Evolutionary conservation across 2,329 filamentous ascomycete genomes (phyloP).

Genomic region (Zymoseptoria brevis): DNA sequence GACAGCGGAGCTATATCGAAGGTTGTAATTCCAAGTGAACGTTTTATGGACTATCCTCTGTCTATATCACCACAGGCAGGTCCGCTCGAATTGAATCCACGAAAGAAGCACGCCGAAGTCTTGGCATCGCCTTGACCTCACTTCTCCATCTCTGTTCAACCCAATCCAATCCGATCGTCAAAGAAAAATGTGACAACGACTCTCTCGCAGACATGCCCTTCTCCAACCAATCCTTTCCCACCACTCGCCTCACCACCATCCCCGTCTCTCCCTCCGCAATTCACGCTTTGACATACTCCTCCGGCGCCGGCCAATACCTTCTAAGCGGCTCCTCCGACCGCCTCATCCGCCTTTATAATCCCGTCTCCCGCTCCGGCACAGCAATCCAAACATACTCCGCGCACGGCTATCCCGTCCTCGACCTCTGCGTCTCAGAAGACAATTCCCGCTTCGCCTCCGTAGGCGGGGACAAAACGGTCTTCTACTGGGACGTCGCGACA

Average conservation of each 20-base stretch:
- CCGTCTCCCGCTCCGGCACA: slow-evolving; percentile 42
- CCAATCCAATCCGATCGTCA: not conserved
- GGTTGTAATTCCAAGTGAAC: slow-evolving; percentile 9
- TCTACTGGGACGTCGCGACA: slow-evolving; percentile 87
- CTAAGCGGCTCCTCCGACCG: slow-evolving; percentile 83
- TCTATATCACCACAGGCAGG: too few species aligned
- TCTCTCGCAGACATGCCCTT: not conserved
- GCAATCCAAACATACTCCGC: slow-evolving; percentile 76
- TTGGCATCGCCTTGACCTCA: not conserved
- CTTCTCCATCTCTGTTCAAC: not conserved
- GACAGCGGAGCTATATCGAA: not conserved
- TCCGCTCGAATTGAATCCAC: not conserved
- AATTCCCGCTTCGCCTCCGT: slow-evolving; percentile 82
- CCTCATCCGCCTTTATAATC: slow-evolving; percentile 78
- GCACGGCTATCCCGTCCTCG: slow-evolving; percentile 87
- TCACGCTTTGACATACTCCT: slow-evolving; percentile 44
- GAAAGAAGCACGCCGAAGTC: not conserved
- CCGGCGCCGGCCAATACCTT: slow-evolving; percentile 48
- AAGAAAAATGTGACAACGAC: not conserved
- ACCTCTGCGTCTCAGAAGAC: slow-evolving; percentile 61
- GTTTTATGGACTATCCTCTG: not conserved
- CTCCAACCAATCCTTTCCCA: slow-evolving; percentile 17
- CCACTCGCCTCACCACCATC: slow-evolving; percentile 14
- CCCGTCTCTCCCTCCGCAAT: slow-evolving; percentile 33
- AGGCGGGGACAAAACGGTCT: slow-evolving; percentile 84